Evolutionary conservation across 148 eudicot genomes (phyloP), one percentile per base, ranked within the genome.

Genomic region (Tetragonia tetragonoides): DNA sequence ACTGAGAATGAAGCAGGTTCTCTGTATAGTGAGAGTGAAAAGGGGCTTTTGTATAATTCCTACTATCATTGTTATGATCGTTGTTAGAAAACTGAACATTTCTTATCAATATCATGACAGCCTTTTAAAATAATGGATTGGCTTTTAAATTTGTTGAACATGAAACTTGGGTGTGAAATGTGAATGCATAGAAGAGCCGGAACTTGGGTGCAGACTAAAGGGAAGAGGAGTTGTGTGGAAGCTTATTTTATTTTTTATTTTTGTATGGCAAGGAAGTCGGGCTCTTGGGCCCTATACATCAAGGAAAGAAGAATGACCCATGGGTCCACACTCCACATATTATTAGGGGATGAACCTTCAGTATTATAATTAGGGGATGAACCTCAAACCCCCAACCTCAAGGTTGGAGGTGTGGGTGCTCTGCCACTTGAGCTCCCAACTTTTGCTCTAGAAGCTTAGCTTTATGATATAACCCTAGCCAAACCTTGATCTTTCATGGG

Each of bases 191-290:
- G 20, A 20, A 34, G 37, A 47, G 34, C 37, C 11, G 20, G 7
- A 10, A 1, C 49, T n/a, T 41, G 24, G 17, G 21, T 68, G 34
- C 2, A 7, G 53, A 16, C 18, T 7, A n/a, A 40, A 1, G 24
- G 23, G 21, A 68, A 42, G 53, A 8, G 46, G 73, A 46, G 73
- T 21, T 69, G 16, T 56, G n/a, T 44, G 73, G 56, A 69, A 69
- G 53, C 56, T 68, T 41, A 7, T 46, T 0, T 10, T 6, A 46
- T 7, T 46, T 46, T 6, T 46, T 7, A 6, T 46, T 10, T 46
- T 46, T 28, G 34, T 28, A 28, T 28, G 34, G 34, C 34, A 28
- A 28, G 34, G 34, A 28, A 28, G 34, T 28, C 34, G 34, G 34
- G 34, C 34, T 28, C 34, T 28, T 28, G 34, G 34, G 34, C 34